Evolutionary conservation across 441 rosid species (phyloP).

Genomic region (Bocquillonia castaneifolia): DNA sequence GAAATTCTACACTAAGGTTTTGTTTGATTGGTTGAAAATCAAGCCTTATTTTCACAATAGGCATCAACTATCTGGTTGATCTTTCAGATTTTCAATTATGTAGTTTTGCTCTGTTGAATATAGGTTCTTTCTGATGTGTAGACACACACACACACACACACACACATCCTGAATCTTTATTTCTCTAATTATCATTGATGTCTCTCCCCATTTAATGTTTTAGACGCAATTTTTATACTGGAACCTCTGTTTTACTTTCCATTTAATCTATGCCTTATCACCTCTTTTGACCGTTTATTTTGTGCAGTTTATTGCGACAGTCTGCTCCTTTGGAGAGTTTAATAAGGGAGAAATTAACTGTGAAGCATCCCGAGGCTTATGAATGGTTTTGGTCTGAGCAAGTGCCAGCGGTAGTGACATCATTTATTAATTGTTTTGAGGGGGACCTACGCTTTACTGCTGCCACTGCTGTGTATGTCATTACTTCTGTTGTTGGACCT

Average conservation of each 20-base stretch:
- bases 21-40: background rate
- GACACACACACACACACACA: no score
- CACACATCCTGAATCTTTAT: background rate
- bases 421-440: constrained; percentile 72
- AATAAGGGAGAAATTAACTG: constrained; percentile 76
- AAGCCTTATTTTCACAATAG: background rate
- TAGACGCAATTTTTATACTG: background rate
- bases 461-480: constrained; percentile 59
- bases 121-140: background rate
- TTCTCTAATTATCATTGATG: background rate
- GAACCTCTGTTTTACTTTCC: constrained; percentile 4
- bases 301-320: constrained; percentile 74
- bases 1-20: background rate
- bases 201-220: background rate
- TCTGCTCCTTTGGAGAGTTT: constrained; percentile 77
- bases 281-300: constrained; percentile 17
- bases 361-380: constrained; percentile 69
- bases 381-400: constrained; percentile 91
- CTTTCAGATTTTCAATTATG: background rate
- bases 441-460: constrained; percentile 59
- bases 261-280: constrained; percentile 5
- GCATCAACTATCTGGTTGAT: background rate
- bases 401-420: constrained; percentile 59
- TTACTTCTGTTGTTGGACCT: constrained; percentile 21
- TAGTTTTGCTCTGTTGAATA: background rate